Evolutionary conservation across 2,329 filamentous ascomycete species (phyloP).

Genomic region (Ascochyta viciae-villosae): DNA sequence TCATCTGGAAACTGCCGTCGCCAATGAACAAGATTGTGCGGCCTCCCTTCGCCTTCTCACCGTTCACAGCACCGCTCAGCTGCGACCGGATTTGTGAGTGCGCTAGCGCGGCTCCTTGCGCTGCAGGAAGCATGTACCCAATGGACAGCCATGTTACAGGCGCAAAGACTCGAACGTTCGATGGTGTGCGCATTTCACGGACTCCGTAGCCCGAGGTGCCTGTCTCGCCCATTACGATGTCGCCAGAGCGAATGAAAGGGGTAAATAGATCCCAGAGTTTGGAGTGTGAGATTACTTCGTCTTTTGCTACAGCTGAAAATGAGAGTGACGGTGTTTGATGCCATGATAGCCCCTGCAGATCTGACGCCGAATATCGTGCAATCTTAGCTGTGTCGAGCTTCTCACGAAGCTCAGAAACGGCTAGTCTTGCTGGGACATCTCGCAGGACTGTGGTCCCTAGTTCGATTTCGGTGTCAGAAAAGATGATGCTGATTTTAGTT

Average conservation of each 20-base stretch:
- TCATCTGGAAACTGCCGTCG: slow-evolving; percentile 50
- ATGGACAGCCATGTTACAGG: slow-evolving; percentile 53
- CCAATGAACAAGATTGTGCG: slow-evolving; percentile 44
- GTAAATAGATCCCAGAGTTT: slow-evolving; percentile 58
- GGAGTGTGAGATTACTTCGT: slow-evolving; percentile 54
- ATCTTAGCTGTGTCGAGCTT: slow-evolving; percentile 3
- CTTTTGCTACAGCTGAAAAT: background rate
- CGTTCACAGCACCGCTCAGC: slow-evolving; percentile 10
- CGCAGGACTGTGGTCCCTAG: slow-evolving; percentile 44
- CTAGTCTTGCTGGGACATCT: slow-evolving; percentile 45
- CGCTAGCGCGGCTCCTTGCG: slow-evolving; percentile 60
- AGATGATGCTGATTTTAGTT: slow-evolving; percentile 40
- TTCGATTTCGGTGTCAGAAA: slow-evolving; percentile 44
- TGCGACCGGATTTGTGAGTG: slow-evolving; percentile 10
- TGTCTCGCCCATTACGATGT: slow-evolving; percentile 65
- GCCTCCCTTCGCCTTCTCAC: slow-evolving; percentile 19
- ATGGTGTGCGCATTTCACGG: slow-evolving; percentile 22
- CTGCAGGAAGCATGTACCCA: slow-evolving; percentile 66
- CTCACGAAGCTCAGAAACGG: slow-evolving; percentile 5
- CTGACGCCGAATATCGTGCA: background rate
- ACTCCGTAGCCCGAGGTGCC: slow-evolving; percentile 54
- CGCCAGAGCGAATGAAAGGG: slow-evolving; percentile 58
- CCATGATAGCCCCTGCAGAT: slow-evolving; percentile 8
- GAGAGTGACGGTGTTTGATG: background rate
- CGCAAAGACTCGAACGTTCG: slow-evolving; percentile 17